Base-by-base conservation (phyloP, 2,329 filamentous ascomycete genomes). In the Daldinia sp. region DNA sequence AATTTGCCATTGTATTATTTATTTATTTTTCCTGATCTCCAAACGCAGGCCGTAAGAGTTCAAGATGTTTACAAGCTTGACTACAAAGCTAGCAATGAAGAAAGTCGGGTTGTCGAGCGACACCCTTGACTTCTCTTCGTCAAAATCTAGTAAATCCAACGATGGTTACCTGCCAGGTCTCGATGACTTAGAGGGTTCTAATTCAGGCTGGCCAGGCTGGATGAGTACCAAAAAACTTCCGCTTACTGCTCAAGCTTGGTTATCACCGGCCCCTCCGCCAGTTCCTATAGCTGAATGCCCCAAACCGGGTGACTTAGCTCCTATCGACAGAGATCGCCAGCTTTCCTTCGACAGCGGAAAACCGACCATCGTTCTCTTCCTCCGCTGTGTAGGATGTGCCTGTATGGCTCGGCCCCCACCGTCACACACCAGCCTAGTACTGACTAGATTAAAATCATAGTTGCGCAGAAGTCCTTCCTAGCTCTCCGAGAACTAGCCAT, bases 381-480 rank as follows among this genome's bases (percentile, higher is more conserved):
- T 87, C 61, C 83, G 86, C 9, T 88, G 85, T 58, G 85, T 87
- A 12, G 86, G 85, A 6, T 87, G 86, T 75, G 86, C 86, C 6
- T 87, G 85, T 87, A 81, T 69, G 84, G 53, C 57, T 44, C 59
- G 6, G 54, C 55, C 54, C 37, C 57, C n/a, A 53, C 60, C 46
- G 63, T 62, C 60, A 41, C 50, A n/a, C 26, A 18, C 26, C 23
- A n/a, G 23, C 51, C 18, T 58, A 48, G 57, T 41, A 30, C 53
- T 57, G 53, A 65, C 60, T 33, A 67, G 51, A 54, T 63, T 39
- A 35, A 51, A 10, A 59, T 54, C 10, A 37, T 63, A 87, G 85
- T 87, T 74, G 86, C 86, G 20, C 85, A 87, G 73, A 85, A 88
- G 72, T 84, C 86, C 4, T 89, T 89, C 74, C 80, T 89, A 66